Base-by-base conservation (phyloP, 192 early-diverging fungal species). In the Coemansia sp. region DNA sequence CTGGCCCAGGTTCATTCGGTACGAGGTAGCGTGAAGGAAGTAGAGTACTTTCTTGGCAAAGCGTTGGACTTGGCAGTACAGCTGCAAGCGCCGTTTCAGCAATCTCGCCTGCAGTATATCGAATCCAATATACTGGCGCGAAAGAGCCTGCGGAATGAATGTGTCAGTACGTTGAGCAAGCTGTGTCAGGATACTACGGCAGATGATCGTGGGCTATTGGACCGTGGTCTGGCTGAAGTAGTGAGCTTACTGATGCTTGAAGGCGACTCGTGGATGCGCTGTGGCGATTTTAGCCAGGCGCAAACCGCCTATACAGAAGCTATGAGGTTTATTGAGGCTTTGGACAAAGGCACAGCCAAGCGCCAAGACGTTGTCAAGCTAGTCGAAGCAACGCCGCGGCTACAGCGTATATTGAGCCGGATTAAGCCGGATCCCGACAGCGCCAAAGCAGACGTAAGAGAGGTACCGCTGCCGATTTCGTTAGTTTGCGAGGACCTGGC, bases 11-110 rank as follows among this genome's bases (percentile, higher is more conserved):
- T 78, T 11, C 64, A 60, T 34, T 67, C 67, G 37, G 17, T 71
- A 4, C 64, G 75, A 2, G 75, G 75, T 16, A 78, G 75, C 36
- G 51, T 60, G 14, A 67, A 61, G 53, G 75, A 78, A 38, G 64
- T 56, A 5, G 69, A 78, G 32, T 71, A 78, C 47, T 71, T 78
- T 46, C 21, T 68, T 21, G 57, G 53, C 8, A 66, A 64, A 43
- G 65, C 53, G 11, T 11, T 71, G 55, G 57, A 47, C 6, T 44
- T 71, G 16, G 49, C 64, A 11, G 53, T 32, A 7, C 60, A 39
- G 20, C 44, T 70, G 1, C 49, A 49, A 21, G 64, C 69, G 4
- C 69, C 75, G 11, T 37, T 26, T 11, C 64, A 60, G 46, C 55
- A 56, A 30, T 36, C 16, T 11, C 38, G 50, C 36, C 12, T 68